Conservation (phyloP, 2,329 filamentous ascomycete species). For the Neopestalotiopsis sp. region DNA sequence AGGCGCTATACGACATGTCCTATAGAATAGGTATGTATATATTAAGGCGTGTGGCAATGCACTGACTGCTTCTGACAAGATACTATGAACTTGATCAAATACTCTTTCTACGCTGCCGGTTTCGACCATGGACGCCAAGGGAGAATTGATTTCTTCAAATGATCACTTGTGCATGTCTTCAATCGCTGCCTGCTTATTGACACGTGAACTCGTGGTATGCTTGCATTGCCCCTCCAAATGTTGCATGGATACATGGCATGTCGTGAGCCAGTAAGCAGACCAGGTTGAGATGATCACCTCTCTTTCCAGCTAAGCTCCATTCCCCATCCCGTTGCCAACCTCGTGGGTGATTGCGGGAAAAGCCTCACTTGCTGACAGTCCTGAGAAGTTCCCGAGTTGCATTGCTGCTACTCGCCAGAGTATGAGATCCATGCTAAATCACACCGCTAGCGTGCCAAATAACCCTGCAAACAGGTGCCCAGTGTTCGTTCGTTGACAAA, state of each 20-base stretch:
- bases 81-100: too few relatives aligned
- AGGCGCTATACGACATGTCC: neutral
- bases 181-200: neutral
- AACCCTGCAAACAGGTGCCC: neutral
- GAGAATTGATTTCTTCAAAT: neutral
- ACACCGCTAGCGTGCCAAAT: neutral
- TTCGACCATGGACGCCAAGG: too few relatives aligned
- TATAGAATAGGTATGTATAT: neutral
- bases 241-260: neutral
- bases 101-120: too few relatives aligned
- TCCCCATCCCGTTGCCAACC: neutral
- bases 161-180: neutral
- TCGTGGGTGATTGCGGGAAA: neutral
- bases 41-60: too few relatives aligned
- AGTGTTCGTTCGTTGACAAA: neutral
- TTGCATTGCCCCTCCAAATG: neutral
- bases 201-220: conserved; percentile 1
- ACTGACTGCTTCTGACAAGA: too few relatives aligned
- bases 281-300: neutral
- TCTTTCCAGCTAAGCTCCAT: neutral
- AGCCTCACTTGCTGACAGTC: neutral
- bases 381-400: neutral
- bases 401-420: neutral
- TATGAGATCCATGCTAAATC: neutral
- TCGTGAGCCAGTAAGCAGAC: neutral